Evolutionary conservation across 1,284 basidiomycete species (phyloP).

Genomic region (Trichosporon sp.): DNA sequence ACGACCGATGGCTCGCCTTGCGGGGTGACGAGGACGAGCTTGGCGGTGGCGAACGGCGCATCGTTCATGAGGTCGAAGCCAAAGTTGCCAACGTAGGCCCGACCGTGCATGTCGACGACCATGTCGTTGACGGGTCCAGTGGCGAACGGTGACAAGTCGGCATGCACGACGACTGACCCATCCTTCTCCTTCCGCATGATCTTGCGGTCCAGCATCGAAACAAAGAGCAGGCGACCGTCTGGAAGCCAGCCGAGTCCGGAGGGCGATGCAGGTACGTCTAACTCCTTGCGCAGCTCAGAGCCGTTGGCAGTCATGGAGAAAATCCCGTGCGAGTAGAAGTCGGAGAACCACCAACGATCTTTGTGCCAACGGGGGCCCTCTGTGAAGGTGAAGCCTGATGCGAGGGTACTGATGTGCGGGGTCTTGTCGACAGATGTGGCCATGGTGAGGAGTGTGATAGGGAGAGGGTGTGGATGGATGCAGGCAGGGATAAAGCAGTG

Average conservation of each 20-base stretch:
- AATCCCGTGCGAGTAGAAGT: constrained; percentile 25
- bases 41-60: neutral
- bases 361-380: constrained; percentile 26
- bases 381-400: constrained; percentile 20
- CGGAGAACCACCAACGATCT: constrained; percentile 25
- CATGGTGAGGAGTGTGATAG: neutral
- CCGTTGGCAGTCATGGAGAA: constrained; percentile 22
- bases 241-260: constrained; percentile 26
- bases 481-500: no score
- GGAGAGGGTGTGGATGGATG: no score
- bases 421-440: neutral
- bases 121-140: constrained; percentile 22
- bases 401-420: constrained; percentile 17
- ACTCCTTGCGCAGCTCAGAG: constrained; percentile 18
- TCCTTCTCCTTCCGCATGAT: constrained; percentile 16
- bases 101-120: constrained; percentile 21
- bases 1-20: neutral
- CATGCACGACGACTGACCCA: constrained; percentile 4
- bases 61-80: constrained; percentile 3
- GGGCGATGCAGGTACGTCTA: constrained; percentile 12
- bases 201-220: constrained; percentile 24
- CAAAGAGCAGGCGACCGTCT: constrained; percentile 15
- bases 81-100: constrained; percentile 18
- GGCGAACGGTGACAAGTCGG: neutral
- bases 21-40: neutral